A percentile compares a stretch with the other conserved stretches of the same genome.
Evolutionary conservation across 1,284 basidiomycete genomes (phyloP).

Genomic region (Mycena sp.): DNA sequence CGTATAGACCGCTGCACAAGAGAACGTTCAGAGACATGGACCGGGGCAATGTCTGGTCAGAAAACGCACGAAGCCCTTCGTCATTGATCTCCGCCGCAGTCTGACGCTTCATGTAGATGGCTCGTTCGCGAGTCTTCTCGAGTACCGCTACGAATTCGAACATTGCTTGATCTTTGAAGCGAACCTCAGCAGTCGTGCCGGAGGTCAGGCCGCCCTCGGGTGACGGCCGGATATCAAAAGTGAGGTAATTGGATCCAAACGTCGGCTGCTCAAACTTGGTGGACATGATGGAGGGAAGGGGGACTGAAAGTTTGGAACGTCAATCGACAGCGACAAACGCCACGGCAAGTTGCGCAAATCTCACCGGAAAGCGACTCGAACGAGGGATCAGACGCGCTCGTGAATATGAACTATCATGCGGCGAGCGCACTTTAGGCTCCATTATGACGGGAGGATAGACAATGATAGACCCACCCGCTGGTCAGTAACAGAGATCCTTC

Average conservation of each 20-base stretch:
- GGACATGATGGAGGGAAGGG: conserved; percentile 68
- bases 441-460: conserved; percentile 11
- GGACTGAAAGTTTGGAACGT: conserved; percentile 48
- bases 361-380: conserved; percentile 54
- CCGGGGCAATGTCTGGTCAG: background rate
- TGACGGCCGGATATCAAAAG: conserved; percentile 72
- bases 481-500: conserved; percentile 72
- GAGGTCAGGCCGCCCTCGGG: conserved; percentile 68
- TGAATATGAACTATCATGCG: conserved; percentile 69
- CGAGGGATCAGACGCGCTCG: conserved; percentile 45
- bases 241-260: conserved; percentile 73
- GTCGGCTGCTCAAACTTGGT: conserved; percentile 80
- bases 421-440: background rate
- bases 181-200: conserved; percentile 71
- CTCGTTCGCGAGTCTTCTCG: conserved; percentile 79
- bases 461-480: conserved; percentile 64
- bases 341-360: background rate
- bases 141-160: conserved; percentile 76
- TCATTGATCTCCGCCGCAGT: conserved; percentile 56
- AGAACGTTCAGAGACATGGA: no score
- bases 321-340: background rate
- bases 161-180: conserved; percentile 73
- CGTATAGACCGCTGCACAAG: conserved; percentile 61
- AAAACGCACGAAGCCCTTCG: conserved; percentile 71
- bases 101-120: conserved; percentile 78